A percentile compares a stretch with the other conserved stretches of the same genome.
phyloP scores from a whole-genome alignment of 75 land plant species.

The Pinus taeda region DNA sequence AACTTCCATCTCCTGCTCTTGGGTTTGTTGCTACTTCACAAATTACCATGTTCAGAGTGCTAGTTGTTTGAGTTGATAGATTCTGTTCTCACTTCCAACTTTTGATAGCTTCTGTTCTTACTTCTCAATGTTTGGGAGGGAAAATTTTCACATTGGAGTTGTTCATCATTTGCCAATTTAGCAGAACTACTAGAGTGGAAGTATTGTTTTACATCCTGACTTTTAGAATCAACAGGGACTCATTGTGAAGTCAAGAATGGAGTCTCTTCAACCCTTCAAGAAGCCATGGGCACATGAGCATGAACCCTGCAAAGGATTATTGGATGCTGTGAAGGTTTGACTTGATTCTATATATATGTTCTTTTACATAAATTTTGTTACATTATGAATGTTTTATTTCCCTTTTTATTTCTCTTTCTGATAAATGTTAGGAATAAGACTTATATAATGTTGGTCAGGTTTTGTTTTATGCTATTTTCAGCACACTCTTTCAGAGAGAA shows the following conservation, averaged over 20 bases:
- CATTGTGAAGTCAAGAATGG: conserved; percentile 73
- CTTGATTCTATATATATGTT: neutral
- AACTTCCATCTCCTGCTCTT: neutral
- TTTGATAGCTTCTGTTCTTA: neutral
- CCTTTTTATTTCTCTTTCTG: neutral
- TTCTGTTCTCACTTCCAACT: neutral
- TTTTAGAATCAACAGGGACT: conserved; percentile 50
- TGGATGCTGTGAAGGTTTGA: conserved; percentile 73
- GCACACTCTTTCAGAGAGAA: neutral
- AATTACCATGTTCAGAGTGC: neutral
- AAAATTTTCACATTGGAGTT: neutral
- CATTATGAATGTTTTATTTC: neutral
- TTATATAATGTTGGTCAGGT: neutral
- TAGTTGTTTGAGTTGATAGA: neutral
- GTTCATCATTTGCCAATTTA: neutral
- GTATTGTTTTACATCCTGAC: neutral
- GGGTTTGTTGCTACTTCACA: neutral
- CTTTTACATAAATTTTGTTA: neutral
- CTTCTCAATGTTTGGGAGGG: neutral
- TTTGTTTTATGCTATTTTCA: neutral
- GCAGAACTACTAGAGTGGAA: neutral
- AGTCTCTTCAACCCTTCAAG: conserved; percentile 81
- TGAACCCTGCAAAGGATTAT: conserved; percentile 57
- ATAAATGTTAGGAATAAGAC: neutral
- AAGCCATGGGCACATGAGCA: conserved; percentile 87